Percentiles rank a stretch among this genome's conserved stretches.
These are phyloP conservation scores for Dionaea muscipula DNA, from an alignment of 179 eudicot species.

Conservation along the genomic window DNA sequence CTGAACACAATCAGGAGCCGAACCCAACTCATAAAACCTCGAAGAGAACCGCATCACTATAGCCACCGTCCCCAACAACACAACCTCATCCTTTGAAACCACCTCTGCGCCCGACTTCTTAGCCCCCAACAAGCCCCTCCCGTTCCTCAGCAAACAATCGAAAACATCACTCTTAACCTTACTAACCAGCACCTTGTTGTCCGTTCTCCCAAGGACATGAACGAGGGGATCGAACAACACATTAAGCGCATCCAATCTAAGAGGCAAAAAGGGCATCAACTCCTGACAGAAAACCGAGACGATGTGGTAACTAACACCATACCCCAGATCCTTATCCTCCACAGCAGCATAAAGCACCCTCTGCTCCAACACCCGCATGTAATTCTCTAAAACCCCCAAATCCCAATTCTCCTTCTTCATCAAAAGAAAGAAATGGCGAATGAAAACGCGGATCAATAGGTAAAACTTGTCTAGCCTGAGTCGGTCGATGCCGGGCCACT, in stretches of 20 bases:
- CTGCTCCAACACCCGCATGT: slow-evolving; percentile 34
- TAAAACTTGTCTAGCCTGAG: slow-evolving; percentile 83
- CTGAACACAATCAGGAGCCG: slow-evolving; percentile 52
- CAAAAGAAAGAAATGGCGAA: slow-evolving; percentile 36
- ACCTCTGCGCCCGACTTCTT: slow-evolving; percentile 27
- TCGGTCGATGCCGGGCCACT: slow-evolving; percentile 72
- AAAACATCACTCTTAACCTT: slow-evolving; percentile 56
- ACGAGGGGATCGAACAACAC: slow-evolving; percentile 47
- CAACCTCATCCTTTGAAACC: slow-evolving; percentile 21
- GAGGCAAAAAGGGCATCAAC: slow-evolving; percentile 47
- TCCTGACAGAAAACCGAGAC: slow-evolving; percentile 63
- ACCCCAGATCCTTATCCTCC: slow-evolving; percentile 39
- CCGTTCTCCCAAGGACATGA: slow-evolving; percentile 29
- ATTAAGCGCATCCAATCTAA: slow-evolving; percentile 37
- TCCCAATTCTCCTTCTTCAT: slow-evolving; percentile 48
- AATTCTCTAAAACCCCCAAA: slow-evolving; percentile 26
- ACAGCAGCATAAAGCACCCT: slow-evolving; percentile 34
- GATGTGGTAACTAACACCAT: slow-evolving; percentile 76
- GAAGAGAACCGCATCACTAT: slow-evolving; percentile 40
- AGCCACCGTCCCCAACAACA: slow-evolving; percentile 40
- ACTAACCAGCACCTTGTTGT: slow-evolving; percentile 52
- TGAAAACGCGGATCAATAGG: slow-evolving; percentile 50
- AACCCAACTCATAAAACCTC: slow-evolving; percentile 51
- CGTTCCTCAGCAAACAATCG: slow-evolving; percentile 45
- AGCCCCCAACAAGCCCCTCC: slow-evolving; percentile 31